Percentiles rank a stretch among this genome's conserved stretches.
These are phyloP conservation scores for Chlorella sp. DNA, from an alignment of 139 green algal genomes.

Conservation along the genomic window DNA sequence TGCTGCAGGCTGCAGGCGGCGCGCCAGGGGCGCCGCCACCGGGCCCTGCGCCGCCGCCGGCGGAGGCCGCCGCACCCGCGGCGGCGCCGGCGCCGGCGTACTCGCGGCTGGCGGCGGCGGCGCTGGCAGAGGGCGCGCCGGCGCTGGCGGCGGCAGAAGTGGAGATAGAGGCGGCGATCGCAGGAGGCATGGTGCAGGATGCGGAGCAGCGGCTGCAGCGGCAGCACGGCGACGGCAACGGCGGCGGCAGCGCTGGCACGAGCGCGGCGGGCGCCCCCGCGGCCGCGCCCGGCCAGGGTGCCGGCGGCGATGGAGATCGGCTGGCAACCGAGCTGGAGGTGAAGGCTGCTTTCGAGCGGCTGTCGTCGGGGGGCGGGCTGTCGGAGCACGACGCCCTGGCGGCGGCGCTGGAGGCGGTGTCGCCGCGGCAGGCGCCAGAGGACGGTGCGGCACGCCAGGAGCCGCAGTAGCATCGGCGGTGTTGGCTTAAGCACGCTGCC, in stretches of 20 bases:
- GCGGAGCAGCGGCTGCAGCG: not conserved
- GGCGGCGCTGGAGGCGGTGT: slow-evolving; percentile 18
- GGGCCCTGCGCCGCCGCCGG: not conserved
- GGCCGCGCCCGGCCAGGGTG: not conserved
- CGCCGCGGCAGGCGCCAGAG: not conserved
- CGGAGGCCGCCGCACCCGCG: not conserved
- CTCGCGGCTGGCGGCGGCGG: not conserved
- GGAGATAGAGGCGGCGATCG: slow-evolving; percentile 17
- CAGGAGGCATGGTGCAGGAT: slow-evolving; percentile 2
- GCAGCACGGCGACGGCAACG: not conserved
- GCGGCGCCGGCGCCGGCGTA: not conserved
- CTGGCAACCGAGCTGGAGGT: slow-evolving; percentile 26
- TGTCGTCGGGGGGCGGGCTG: slow-evolving; percentile 2
- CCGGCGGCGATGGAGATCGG: not conserved
- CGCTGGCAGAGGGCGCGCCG: not conserved
- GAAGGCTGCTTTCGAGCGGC: not conserved
- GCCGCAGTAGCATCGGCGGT: no score
- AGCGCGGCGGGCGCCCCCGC: not conserved
- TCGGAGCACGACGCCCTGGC: slow-evolving; percentile 23
- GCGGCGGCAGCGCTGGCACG: not conserved
- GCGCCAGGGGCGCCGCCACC: not conserved
- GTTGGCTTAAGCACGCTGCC: no score
- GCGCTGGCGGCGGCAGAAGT: slow-evolving; percentile 4
- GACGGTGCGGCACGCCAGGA: no score
- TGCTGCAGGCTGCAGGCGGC: not conserved